Base-by-base conservation (phyloP, 225 moss, liverwort and hornwort species). In the Physcomitrium patens region DNA sequence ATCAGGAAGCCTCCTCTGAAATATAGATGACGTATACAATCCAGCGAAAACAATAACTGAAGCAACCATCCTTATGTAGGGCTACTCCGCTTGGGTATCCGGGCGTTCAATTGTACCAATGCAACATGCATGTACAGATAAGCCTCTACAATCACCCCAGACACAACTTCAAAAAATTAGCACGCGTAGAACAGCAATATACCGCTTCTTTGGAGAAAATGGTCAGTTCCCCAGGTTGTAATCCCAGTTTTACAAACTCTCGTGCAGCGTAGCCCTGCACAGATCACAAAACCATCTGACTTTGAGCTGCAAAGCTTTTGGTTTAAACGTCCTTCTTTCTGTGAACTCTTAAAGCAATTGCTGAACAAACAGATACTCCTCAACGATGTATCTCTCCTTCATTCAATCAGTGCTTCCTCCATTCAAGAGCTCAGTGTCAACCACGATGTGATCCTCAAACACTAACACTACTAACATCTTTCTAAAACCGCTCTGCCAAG, bases 191-290 rank as follows among this genome's bases (percentile, higher is more conserved):
- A 46, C 18, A 73, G 52, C 7, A 31, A 55, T 14, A 67, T 68
- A 87, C 88, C 77, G 72, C 77, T 56, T 88, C 85, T 45, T 75
- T 85, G 17, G 88, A 88, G 69, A 88, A 88, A 22, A 85, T 77
- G 58, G 85, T 85, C 57, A 88, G 66, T 69, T 88, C 88, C 67
- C 82, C 88, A 72, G 85, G 85, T 77, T 88, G 67, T 55, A 88
- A 44, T 45, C 85, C 85, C 41, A 82, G 72, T 59, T 82, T 85
- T 19, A 88, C 88, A 70, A 88, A 88, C 75, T 85, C 85, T 28
- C 82, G 82, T 68, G 88, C 82, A 53, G 82, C 85, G 82, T 88
- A 88, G 47, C 85, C 87, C 84, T 84, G 77, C 45, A 77, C 26
- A 77, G 31, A 69, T 61, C 55, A 77, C 12, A 17, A 69, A 54